A percentile compares a stretch with the other conserved stretches of the same genome.
Conservation (phyloP, 371 early-diverging fungal species). For the Mortierella sp. region DNA sequence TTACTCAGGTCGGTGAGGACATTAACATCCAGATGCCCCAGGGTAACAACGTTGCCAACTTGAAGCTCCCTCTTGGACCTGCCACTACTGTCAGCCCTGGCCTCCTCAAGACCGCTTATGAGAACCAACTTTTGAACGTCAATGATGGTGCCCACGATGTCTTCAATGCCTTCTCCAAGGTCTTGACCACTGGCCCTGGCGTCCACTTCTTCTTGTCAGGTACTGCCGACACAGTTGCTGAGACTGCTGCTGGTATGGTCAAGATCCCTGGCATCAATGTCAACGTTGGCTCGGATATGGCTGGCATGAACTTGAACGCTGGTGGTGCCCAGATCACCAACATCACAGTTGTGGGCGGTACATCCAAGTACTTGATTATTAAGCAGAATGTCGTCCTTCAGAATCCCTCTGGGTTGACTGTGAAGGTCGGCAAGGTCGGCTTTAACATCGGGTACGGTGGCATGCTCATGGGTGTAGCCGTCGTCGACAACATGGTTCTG, state of each 20-base stretch:
- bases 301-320: constrained; percentile 58
- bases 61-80: constrained; percentile 59
- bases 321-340: constrained; percentile 57
- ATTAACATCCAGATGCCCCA: constrained; percentile 51
- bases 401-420: constrained; percentile 67
- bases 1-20: constrained; percentile 59
- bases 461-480: constrained; percentile 48
- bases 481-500: constrained; percentile 52
- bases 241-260: constrained; percentile 65
- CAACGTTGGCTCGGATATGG: constrained; percentile 60
- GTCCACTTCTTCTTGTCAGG: constrained; percentile 63
- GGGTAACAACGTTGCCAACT: constrained; percentile 55
- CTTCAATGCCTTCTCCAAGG: constrained; percentile 60
- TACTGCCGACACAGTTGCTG: constrained; percentile 59
- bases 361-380: constrained; percentile 55
- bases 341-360: constrained; percentile 59
- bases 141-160: constrained; percentile 34
- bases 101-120: constrained; percentile 55
- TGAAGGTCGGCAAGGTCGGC: constrained; percentile 61
- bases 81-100: constrained; percentile 58
- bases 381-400: constrained; percentile 56
- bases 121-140: constrained; percentile 57
- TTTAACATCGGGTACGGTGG: constrained; percentile 59
- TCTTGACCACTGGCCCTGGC: constrained; percentile 57
- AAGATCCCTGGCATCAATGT: constrained; percentile 60